These are phyloP conservation scores for Spathaspora sp. DNA, from an alignment of 805 yeast species.

Conservation along the genomic window DNA sequence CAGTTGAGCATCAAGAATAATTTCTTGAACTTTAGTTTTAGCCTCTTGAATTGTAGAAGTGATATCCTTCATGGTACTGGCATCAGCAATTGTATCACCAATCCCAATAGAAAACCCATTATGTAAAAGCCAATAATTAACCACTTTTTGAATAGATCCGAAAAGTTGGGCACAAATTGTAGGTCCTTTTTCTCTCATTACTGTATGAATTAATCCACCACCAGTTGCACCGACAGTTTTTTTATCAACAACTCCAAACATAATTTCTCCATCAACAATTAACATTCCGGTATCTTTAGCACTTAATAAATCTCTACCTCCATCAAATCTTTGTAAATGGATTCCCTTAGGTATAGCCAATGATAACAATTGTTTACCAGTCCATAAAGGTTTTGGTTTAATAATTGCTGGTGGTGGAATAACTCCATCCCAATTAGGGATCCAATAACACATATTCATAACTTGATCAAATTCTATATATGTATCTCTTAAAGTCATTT, in stretches of 20 bases:
- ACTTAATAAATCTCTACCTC: slow-evolving; percentile 73
- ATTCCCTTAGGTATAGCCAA: slow-evolving; percentile 95
- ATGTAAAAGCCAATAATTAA: slow-evolving; percentile 93
- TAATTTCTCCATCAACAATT: slow-evolving; percentile 90
- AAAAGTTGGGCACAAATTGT: slow-evolving; percentile 83
- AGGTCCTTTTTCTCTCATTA: slow-evolving; percentile 97
- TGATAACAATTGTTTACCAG: slow-evolving; percentile 92
- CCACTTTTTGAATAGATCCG: slow-evolving; percentile 91
- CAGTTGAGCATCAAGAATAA: slow-evolving; percentile 86
- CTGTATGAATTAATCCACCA: slow-evolving; percentile 96
- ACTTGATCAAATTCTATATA: slow-evolving; percentile 91
- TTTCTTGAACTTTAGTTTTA: slow-evolving; percentile 89
- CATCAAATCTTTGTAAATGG: slow-evolving; percentile 90
- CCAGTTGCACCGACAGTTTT: slow-evolving; percentile 98
- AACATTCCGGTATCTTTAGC: slow-evolving; percentile 96
- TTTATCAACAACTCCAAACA: slow-evolving; percentile 97
- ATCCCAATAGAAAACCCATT: slow-evolving; percentile 98
- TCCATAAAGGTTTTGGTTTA: slow-evolving; percentile 95
- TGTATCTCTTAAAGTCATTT: slow-evolving; percentile 86
- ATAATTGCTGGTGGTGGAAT: slow-evolving; percentile 93
- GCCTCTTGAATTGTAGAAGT: slow-evolving; percentile 93
- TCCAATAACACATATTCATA: slow-evolving; percentile 96
- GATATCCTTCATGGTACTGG: slow-evolving; percentile 90
- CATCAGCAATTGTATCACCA: slow-evolving; percentile 99
- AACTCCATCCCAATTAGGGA: slow-evolving; percentile 98